Evolutionary conservation across 1,139 yeast species (phyloP).

Genomic region (Blastobotrys elegans): DNA sequence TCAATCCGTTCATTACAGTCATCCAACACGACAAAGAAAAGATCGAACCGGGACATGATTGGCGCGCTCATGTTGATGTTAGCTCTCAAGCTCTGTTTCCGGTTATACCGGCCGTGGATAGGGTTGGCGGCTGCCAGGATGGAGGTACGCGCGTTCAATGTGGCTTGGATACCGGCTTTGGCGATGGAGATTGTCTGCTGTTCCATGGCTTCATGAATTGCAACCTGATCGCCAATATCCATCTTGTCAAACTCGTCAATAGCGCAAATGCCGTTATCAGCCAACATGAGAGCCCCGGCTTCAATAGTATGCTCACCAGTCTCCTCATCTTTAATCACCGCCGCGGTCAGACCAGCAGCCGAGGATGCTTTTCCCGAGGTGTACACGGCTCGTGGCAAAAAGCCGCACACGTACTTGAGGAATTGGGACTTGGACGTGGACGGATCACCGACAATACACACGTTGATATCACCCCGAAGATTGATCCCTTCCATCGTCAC

Average conservation of each 20-base stretch:
- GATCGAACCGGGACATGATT: constrained; percentile 95
- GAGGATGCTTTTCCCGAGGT: constrained; percentile 98
- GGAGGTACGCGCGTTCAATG: constrained; percentile 92
- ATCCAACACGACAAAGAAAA: constrained; percentile 90
- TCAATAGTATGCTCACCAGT: constrained; percentile 97
- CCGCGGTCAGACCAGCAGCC: constrained; percentile 98
- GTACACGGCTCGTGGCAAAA: constrained; percentile 91
- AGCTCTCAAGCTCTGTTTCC: constrained; percentile 77
- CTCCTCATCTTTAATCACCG: constrained; percentile 96
- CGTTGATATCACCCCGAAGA: constrained; percentile 93
- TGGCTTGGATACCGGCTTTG: constrained; percentile 97
- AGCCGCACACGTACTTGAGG: constrained; percentile 84
- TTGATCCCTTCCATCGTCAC: constrained; percentile 91
- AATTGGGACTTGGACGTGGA: constrained; percentile 97
- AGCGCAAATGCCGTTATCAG: constrained; percentile 98
- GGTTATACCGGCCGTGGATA: constrained; percentile 88
- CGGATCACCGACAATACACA: constrained; percentile 97
- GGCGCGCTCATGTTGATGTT: constrained; percentile 98
- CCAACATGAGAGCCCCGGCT: constrained; percentile 98
- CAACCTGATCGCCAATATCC: constrained; percentile 95
- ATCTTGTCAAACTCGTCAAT: constrained; percentile 98
- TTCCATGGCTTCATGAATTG: constrained; percentile 99
- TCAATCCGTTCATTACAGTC: constrained; percentile 92
- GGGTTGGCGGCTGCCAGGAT: constrained; percentile 98
- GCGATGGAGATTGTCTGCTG: constrained; percentile 98